These are phyloP conservation scores for Bruguiera sexangula DNA, from an alignment of 345 rosid species.

Conservation along the genomic window DNA sequence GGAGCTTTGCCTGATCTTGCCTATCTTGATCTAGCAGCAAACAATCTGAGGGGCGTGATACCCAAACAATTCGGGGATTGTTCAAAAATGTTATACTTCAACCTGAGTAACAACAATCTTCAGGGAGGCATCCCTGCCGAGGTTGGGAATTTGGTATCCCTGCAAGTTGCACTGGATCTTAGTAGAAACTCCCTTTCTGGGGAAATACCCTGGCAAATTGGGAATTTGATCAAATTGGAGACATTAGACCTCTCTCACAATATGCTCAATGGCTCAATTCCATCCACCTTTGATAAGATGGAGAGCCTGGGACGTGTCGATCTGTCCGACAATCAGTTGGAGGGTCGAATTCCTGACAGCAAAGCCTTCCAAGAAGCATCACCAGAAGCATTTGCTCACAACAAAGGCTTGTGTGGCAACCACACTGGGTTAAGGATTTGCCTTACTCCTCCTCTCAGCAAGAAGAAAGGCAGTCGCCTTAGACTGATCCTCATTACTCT, in stretches of 20 bases:
- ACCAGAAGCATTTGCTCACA: conserved; percentile 11
- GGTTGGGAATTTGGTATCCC: not conserved
- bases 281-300: conserved; percentile 13
- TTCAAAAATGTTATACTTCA: conserved; percentile 17
- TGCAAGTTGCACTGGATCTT: conserved; percentile 11
- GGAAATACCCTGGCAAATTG: conserved; percentile 22
- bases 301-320: conserved; percentile 13
- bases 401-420: conserved; percentile 22
- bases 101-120: conserved; percentile 18
- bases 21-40: conserved; percentile 24
- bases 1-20: conserved; percentile 20
- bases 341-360: conserved; percentile 22
- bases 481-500: not conserved
- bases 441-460: not conserved
- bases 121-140: conserved; percentile 7
- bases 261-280: conserved; percentile 22
- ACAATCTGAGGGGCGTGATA: conserved; percentile 28
- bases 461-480: not conserved
- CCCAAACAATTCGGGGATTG: conserved; percentile 22
- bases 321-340: conserved; percentile 22
- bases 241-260: conserved; percentile 24
- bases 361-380: conserved; percentile 14
- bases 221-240: conserved; percentile 15
- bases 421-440: not conserved
- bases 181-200: conserved; percentile 14